These are phyloP conservation scores for Pleurostoma richardsiae DNA, from an alignment of 2,329 filamentous ascomycete genomes.

Conservation along the genomic window DNA sequence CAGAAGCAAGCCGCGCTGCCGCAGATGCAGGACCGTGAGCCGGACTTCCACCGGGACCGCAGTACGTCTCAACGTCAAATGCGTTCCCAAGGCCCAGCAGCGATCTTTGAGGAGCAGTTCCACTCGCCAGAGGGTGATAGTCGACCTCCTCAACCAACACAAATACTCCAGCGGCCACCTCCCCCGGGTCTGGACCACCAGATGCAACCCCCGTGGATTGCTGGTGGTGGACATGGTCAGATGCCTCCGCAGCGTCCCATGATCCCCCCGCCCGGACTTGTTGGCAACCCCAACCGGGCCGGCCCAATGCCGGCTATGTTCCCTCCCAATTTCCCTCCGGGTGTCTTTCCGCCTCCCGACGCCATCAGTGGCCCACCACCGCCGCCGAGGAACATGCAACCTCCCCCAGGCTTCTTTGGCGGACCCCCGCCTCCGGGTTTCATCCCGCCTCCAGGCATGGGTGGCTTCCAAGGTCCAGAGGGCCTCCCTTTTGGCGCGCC, in stretches of 20 bases:
- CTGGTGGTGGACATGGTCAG: slow-evolving; percentile 33
- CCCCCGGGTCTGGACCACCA: slow-evolving; percentile 55
- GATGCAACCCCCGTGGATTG: slow-evolving; percentile 53
- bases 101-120: slow-evolving; percentile 50
- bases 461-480: slow-evolving; percentile 51
- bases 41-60: slow-evolving; percentile 39
- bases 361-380: slow-evolving; percentile 37
- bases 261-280: slow-evolving; percentile 52
- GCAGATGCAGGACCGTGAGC: slow-evolving; percentile 42
- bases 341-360: slow-evolving; percentile 41
- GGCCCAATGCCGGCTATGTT: slow-evolving; percentile 52
- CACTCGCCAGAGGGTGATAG: slow-evolving; percentile 42
- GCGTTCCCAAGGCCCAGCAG: slow-evolving; percentile 41
- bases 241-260: slow-evolving; percentile 37
- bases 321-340: slow-evolving; percentile 55
- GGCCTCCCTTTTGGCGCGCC: slow-evolving; percentile 40
- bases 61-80: slow-evolving; percentile 30
- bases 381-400: slow-evolving; percentile 36
- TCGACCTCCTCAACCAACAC: slow-evolving; percentile 50
- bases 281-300: slow-evolving; percentile 33
- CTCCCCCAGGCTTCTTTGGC: slow-evolving; percentile 54
- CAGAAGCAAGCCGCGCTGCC: slow-evolving; percentile 42
- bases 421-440: slow-evolving; percentile 45
- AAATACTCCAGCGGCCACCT: slow-evolving; percentile 60
- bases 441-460: slow-evolving; percentile 49